A percentile compares a stretch with the other conserved stretches of the same genome.
phyloP scores from a whole-genome alignment of 2,329 filamentous ascomycete genomes.

The Teratosphaeria destructans region DNA sequence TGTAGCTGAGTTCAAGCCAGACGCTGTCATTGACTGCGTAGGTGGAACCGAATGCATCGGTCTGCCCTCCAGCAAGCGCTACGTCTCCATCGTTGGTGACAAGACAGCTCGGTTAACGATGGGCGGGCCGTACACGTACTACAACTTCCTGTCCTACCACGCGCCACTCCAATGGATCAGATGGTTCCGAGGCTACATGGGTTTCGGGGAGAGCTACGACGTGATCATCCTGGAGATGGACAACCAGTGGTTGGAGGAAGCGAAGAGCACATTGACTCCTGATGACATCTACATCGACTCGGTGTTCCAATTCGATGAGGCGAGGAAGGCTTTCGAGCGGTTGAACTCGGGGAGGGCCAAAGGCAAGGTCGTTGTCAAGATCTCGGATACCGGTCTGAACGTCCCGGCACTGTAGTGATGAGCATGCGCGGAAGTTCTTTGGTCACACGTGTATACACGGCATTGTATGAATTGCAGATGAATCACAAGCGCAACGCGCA shows the following conservation, averaged over 20 bases:
- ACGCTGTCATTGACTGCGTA: conserved; percentile 51
- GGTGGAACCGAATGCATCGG: conserved; percentile 31
- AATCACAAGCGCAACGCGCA: background rate
- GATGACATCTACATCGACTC: conserved; percentile 47
- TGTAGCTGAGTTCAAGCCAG: conserved; percentile 42
- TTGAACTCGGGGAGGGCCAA: conserved; percentile 24
- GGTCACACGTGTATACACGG: background rate
- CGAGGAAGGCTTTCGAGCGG: conserved; percentile 26
- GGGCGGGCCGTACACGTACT: conserved; percentile 25
- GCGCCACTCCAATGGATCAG: conserved; percentile 20
- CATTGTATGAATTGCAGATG: background rate
- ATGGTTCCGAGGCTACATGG: conserved; percentile 30
- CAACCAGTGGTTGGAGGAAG: conserved; percentile 42
- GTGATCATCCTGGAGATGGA: conserved; percentile 32
- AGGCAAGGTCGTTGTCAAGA: conserved; percentile 25
- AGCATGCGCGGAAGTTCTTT: background rate
- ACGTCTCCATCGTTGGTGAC: conserved; percentile 33
- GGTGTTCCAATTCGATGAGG: conserved; percentile 47
- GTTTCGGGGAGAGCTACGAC: conserved; percentile 28
- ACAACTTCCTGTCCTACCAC: conserved; percentile 15
- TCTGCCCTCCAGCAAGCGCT: conserved; percentile 37
- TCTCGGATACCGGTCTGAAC: background rate
- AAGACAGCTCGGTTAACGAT: conserved; percentile 24
- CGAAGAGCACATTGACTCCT: conserved; percentile 38
- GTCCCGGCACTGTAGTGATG: background rate